These are phyloP conservation scores for Botrytis byssoidea DNA, from an alignment of 2,329 filamentous ascomycete species.

Conservation along the genomic window DNA sequence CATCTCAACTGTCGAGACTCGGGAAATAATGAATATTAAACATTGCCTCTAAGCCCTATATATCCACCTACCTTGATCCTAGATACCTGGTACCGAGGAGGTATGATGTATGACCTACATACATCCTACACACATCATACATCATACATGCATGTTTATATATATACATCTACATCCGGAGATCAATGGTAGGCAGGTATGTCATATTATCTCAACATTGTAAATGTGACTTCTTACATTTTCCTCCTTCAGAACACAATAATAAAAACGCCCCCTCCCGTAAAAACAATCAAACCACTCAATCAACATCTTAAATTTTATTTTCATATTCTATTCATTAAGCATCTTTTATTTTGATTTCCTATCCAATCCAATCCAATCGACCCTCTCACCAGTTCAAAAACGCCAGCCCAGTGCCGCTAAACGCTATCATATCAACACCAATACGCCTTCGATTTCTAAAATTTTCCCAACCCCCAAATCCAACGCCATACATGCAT, in stretches of 20 bases:
- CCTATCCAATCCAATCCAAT: neutral
- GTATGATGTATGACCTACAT: neutral
- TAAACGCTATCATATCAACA: constrained; percentile 18
- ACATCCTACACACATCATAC: neutral
- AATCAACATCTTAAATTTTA: neutral
- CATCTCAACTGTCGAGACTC: neutral
- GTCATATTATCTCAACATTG: neutral
- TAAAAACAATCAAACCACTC: neutral
- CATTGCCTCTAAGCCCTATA: neutral
- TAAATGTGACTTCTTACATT: neutral
- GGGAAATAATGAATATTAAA: neutral
- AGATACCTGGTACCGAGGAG: neutral
- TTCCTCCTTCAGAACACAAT: neutral
- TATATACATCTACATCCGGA: neutral
- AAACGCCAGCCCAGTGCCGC: constrained; percentile 13
- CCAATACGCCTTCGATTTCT: neutral
- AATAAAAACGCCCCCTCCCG: neutral
- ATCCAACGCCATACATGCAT: neutral
- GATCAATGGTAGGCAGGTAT: neutral
- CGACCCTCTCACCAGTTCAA: neutral
- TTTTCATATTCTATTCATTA: neutral
- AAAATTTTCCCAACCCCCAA: neutral
- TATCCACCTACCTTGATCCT: neutral
- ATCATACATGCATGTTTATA: neutral
- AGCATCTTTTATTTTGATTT: neutral